Conservation (phyloP, 495 filamentous ascomycete species). For the Annulohypoxylon nitens region DNA sequence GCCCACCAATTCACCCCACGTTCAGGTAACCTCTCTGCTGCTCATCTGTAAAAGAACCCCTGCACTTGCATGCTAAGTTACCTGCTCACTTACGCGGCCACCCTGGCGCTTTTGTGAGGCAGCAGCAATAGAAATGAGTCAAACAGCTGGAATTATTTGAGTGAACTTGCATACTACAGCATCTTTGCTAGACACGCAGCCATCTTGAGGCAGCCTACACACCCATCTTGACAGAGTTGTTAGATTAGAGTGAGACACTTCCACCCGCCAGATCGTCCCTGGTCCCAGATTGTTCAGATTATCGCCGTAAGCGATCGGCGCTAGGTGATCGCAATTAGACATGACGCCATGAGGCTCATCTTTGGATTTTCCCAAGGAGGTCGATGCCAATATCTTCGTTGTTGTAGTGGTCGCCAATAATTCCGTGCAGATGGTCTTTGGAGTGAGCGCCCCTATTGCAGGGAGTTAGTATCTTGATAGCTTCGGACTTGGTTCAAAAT, state of each 20-base stretch:
- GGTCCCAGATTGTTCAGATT: neutral
- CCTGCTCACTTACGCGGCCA: slow-evolving; percentile 48
- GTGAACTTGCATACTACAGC: slow-evolving; percentile 6
- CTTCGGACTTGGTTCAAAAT: neutral
- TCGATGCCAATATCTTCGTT: slow-evolving; percentile 79
- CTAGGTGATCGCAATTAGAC: slow-evolving; percentile 30
- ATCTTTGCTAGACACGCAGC: slow-evolving; percentile 11
- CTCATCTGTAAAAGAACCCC: slow-evolving; percentile 12
- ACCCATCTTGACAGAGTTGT: neutral
- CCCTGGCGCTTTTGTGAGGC: slow-evolving; percentile 16
- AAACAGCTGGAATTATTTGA: slow-evolving; percentile 32
- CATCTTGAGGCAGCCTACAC: neutral
- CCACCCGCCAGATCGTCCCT: neutral
- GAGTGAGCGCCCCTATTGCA: slow-evolving; percentile 78
- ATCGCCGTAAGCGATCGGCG: slow-evolving; percentile 2
- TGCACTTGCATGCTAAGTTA: slow-evolving; percentile 36
- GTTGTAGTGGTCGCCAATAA: slow-evolving; percentile 88
- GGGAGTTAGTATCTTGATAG: slow-evolving; percentile 47
- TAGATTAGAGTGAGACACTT: neutral
- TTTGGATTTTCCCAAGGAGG: slow-evolving; percentile 50
- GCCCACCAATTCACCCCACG: slow-evolving; percentile 43
- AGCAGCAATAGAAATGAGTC: slow-evolving; percentile 34
- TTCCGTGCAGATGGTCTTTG: slow-evolving; percentile 82
- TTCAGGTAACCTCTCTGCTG: slow-evolving; percentile 21
- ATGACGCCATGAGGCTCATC: slow-evolving; percentile 35